Base-by-base conservation (phyloP, 2,329 filamentous ascomycete genomes). In the Hymenotorrendiella dingleyae region DNA sequence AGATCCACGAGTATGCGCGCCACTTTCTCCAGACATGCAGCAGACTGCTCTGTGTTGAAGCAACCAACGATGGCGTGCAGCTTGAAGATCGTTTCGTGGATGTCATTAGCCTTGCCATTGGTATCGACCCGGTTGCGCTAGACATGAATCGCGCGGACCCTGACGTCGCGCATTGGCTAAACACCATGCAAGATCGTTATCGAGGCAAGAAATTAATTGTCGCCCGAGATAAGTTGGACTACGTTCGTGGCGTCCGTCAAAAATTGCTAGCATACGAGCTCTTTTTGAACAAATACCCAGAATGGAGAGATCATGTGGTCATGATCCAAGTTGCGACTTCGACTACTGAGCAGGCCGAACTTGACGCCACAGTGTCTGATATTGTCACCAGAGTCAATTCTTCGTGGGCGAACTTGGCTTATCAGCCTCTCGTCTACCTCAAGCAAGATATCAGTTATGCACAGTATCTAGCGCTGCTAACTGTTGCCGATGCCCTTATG, bases 11-110 rank as follows among this genome's bases (percentile, higher is more conserved):
- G 64, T 97, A 97, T 59, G 84, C 86, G 4, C 81, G 91, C 11
- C 93, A 97, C 66, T 97, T 97, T 64, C 71, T 96, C 37, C 90
- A 96, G 65, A 97, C 91, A 0, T 96, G 91, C 72, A 95, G 88
- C 62, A 84, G 93, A 24, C 73, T 97, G 11, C 73, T 97, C 27
- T 84, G 78, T n/a, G 87, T 94, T 1, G 91, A 97, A 63, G 90
- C 90, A 1, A 91, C 86, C 0, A 82, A 82, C 1, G 84, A 94
- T 30, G 91, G 93, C 1, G 74, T 97, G 1, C 86, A 96, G 61
- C 71, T 97, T 7, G 91, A 96, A 50, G 87, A 95, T 56, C 85
- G 89, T 4, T 96, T 96, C 59, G 84, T 97, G 51, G 88, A 96
- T 54, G 88, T 96, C 27, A 78, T 84, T 45, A 83, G 82, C 54